Evolutionary conservation across 768 basidiomycete species (phyloP).

Genomic region (Rickenella mellea): DNA sequence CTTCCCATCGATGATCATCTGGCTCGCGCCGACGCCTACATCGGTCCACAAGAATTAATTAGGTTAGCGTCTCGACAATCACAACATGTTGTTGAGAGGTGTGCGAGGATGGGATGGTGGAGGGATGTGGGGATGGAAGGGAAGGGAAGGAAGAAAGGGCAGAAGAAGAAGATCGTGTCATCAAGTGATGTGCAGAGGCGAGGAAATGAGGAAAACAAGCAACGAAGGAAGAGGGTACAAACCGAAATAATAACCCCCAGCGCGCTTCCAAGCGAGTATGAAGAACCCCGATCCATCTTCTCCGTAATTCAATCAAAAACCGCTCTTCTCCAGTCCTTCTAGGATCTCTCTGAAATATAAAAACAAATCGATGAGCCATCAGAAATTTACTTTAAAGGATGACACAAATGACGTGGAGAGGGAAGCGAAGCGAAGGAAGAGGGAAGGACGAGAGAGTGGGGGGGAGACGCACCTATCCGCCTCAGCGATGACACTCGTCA

Average conservation of each 20-base stretch:
- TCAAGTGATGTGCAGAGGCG: too few relatives aligned
- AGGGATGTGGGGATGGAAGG: too few relatives aligned
- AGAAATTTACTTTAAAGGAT: background rate
- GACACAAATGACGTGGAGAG: background rate
- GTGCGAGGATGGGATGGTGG: too few relatives aligned
- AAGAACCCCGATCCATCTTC: slow-evolving; percentile 42
- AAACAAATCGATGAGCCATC: background rate
- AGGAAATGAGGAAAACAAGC: background rate
- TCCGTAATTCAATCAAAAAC: slow-evolving; percentile 48
- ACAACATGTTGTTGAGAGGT: too few relatives aligned
- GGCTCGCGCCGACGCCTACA: slow-evolving; percentile 29
- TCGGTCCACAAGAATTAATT: background rate
- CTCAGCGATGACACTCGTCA: slow-evolving; percentile 36
- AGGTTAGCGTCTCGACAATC: background rate
- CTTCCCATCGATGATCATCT: slow-evolving; percentile 35
- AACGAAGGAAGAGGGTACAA: slow-evolving; percentile 1
- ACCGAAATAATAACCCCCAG: slow-evolving; percentile 66
- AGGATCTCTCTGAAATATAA: slow-evolving; percentile 31
- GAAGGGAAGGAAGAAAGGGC: too few relatives aligned
- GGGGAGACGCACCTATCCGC: slow-evolving; percentile 42
- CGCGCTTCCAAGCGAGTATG: slow-evolving; percentile 35
- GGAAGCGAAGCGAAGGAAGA: background rate
- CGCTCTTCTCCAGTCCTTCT: slow-evolving; percentile 43
- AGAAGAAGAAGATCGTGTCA: too few relatives aligned
- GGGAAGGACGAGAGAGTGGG: too few relatives aligned